Evolutionary conservation across 192 early-diverging fungal species (phyloP), one percentile per base, ranked within the genome.

Genomic region (Entomortierella beljakovae): DNA sequence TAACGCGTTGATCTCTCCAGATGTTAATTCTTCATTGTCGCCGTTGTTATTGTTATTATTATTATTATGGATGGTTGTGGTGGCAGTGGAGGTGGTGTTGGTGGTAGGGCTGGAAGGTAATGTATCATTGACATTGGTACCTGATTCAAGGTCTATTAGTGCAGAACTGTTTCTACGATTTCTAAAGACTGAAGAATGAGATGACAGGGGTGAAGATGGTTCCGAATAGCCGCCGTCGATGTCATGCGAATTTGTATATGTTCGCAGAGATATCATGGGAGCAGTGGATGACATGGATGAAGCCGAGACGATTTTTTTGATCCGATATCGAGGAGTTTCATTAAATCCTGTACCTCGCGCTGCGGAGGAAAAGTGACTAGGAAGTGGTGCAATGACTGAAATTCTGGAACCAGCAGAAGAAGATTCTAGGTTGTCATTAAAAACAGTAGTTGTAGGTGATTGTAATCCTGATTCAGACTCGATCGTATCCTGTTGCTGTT

Each of bases 221-320:
- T 79, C 75, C 2, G 75, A 79, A 6, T 70, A n/a, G n/a, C n/a
- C n/a, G n/a, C n/a, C 74, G 26, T 79, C 67, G 59, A 63, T 42
- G 49, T 53, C 52, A 0, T 59, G 62, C 5, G 65, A 68, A 15
- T 66, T 58, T 9, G 67, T 70, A 6, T 61, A 66, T 16, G 67
- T 61, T 13, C 33, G 53, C 28, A 79, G 56, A n/a, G n/a, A n/a
- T n/a, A n/a, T n/a, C 56, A 79, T 69, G 38, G 67, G 75, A 34
- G 43, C 51, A 43, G 61, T 70, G 9, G 75, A 79, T 9, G 61
- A 64, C 10, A 79, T 62, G 0, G 75, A 79, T 5, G 75, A 70
- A 1, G 53, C 66, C 34, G 75, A 79, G 31, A 79, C 43, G 31
- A 79, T 79, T 37, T 79, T 79, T 28, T 79, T 79, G 49, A 79